phyloP scores from a whole-genome alignment of 192 early-diverging fungal genomes.

The Linnemannia hyalina region DNA sequence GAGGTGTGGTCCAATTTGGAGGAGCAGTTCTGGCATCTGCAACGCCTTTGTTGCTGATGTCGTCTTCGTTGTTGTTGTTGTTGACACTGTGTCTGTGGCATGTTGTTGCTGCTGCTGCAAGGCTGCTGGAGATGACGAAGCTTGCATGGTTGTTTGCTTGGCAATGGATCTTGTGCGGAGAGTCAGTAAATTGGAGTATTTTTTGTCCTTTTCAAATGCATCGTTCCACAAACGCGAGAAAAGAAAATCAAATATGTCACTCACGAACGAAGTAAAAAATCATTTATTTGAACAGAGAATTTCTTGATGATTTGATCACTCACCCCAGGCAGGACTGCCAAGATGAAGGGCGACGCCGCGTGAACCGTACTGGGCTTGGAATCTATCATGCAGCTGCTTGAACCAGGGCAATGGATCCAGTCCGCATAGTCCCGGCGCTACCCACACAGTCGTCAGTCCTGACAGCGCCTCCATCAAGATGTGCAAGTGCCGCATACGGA shows the following conservation, averaged over 20 bases:
- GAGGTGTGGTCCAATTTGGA: not conserved
- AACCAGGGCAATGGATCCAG: conserved; percentile 13
- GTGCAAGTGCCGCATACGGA: conserved; percentile 30
- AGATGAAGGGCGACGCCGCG: conserved; percentile 19
- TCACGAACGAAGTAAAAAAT: not conserved
- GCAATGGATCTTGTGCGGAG: not conserved
- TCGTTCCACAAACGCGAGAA: not conserved
- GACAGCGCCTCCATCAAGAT: conserved; percentile 33
- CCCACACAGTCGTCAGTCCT: conserved; percentile 18
- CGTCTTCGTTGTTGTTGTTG: no score
- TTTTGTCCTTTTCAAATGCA: no score
- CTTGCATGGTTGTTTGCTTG: not conserved
- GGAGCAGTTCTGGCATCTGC: not conserved
- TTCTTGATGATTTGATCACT: not conserved
- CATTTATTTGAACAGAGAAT: not conserved
- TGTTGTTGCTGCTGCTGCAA: no score
- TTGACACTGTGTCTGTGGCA: not conserved
- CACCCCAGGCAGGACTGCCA: not conserved
- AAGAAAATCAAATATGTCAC: not conserved
- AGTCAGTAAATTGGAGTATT: no score
- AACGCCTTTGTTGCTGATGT: not conserved
- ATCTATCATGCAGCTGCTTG: not conserved
- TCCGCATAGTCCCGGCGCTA: conserved; percentile 1
- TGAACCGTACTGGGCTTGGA: conserved; percentile 15
- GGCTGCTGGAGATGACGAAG: not conserved